A percentile compares a stretch with the other conserved stretches of the same genome.
Evolutionary conservation across 768 basidiomycete species (phyloP).

Genomic region (Russula earlei): DNA sequence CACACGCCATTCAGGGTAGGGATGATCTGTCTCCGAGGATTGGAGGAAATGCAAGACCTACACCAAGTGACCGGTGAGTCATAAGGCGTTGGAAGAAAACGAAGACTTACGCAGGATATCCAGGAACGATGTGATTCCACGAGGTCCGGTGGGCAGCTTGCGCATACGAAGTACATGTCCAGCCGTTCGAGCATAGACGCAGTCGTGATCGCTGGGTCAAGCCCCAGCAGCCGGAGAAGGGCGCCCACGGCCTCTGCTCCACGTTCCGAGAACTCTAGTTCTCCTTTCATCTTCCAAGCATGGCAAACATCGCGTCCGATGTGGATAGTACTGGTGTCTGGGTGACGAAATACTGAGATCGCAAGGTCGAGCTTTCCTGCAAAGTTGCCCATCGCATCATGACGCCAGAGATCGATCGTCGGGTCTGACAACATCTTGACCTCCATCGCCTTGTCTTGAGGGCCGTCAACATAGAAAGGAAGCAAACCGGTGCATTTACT

Average conservation of each 20-base stretch:
- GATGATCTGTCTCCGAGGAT: neutral
- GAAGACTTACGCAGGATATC: slow-evolving; percentile 8
- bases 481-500: neutral
- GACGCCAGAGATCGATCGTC: slow-evolving; percentile 2
- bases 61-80: neutral
- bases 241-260: slow-evolving; percentile 5
- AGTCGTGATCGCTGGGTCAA: neutral
- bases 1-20: neutral
- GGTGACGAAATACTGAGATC: slow-evolving; percentile 6
- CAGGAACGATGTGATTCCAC: neutral
- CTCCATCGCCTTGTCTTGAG: neutral
- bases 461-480: neutral
- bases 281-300: slow-evolving; percentile 8
- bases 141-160: neutral
- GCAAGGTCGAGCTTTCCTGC: slow-evolving; percentile 15
- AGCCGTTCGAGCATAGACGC: neutral
- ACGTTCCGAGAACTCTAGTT: neutral
- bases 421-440: slow-evolving; percentile 4
- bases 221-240: neutral
- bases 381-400: neutral
- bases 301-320: slow-evolving; percentile 17
- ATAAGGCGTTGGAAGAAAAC: neutral
- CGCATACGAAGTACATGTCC: neutral
- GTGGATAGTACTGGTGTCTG: neutral
- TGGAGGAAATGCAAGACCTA: slow-evolving; percentile 5